Evolutionary conservation across 83 land plant genomes (phyloP), one percentile per base, ranked within the genome.

Genomic region (Isoetes engelmannii): DNA sequence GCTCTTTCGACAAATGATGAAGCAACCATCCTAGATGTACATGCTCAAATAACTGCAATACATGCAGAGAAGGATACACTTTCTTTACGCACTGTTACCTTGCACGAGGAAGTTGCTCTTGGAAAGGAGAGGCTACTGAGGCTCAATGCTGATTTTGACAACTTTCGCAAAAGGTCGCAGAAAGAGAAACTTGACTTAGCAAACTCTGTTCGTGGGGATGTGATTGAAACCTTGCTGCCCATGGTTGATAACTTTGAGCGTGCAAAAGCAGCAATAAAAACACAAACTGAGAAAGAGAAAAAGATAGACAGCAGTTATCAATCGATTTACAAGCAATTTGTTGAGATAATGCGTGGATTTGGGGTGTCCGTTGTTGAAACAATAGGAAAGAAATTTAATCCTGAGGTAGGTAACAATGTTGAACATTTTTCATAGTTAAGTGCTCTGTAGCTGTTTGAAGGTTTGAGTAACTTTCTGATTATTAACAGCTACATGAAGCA

Each of bases 71-170:
- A 85, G 71, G 74, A 76, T 48, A 60, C 75, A 5, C 79, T 89
- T 59, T 72, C 72, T 57, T 69, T 49, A 13, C 81, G 85, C 77
- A 75, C 87, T 5, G 70, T 65, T 19, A 37, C 79, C 19, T 74
- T 87, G 43, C 79, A 75, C 10, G 79, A 82, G 78, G 96, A 90
- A 71, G 28, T 87, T 12, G 60, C 82, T 5, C 12, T 50, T 15
- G 82, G 78, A 53, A 87, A 75, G 78, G 89, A 81, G 0, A 81
- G 92, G 7, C 17, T 85, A 71, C 83, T 89, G 47, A 87, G 98
- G 51, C 83, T 93, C 13, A 93, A 86, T 85, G 98, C 96, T 6
- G 98, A 93, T 67, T 93, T 93, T 80, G 96, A 86, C 73, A 93
- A 90, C 55, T 93, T 87, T 57, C 77, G 98, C 47, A 93, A 87